These are phyloP conservation scores for Cytospora leucostoma DNA, from an alignment of 2,329 filamentous ascomycete genomes.

Conservation along the genomic window DNA sequence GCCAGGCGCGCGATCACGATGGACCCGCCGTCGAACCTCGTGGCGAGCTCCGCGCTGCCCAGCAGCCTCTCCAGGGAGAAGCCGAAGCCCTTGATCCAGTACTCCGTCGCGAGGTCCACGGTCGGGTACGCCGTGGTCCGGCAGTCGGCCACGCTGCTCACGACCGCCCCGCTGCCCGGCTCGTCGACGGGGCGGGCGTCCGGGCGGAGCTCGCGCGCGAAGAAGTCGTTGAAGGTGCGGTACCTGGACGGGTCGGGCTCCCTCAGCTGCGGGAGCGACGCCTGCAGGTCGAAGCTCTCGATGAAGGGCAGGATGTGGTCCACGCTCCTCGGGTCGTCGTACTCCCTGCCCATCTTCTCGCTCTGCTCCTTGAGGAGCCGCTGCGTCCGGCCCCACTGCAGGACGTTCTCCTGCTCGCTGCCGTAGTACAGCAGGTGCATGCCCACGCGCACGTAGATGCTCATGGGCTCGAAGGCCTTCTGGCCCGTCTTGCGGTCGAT, in stretches of 20 bases:
- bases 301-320: conserved; percentile 45
- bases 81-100: conserved; percentile 31
- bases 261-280: conserved; percentile 37
- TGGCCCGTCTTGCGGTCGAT: conserved; percentile 42
- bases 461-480: conserved; percentile 45
- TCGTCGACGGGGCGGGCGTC: conserved; percentile 41
- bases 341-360: conserved; percentile 43
- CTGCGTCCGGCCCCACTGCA: conserved; percentile 40
- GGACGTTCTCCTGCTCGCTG: conserved; percentile 39
- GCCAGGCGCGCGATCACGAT: conserved; percentile 45
- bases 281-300: conserved; percentile 39
- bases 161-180: conserved; percentile 32
- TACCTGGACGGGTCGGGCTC: conserved; percentile 42
- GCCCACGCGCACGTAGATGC: conserved; percentile 44
- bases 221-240: conserved; percentile 46
- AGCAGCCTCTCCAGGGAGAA: conserved; percentile 45
- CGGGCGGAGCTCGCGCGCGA: conserved; percentile 40
- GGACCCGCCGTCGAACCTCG: conserved; percentile 38
- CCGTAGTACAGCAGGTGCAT: conserved; percentile 48
- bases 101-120: conserved; percentile 19
- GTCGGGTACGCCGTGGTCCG: conserved; percentile 19
- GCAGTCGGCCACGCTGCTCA: conserved; percentile 22
- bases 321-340: conserved; percentile 39
- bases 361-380: conserved; percentile 40
- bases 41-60: conserved; percentile 37